Conservation (phyloP, 75 land plant species). For the Sequoia sempervirens region DNA sequence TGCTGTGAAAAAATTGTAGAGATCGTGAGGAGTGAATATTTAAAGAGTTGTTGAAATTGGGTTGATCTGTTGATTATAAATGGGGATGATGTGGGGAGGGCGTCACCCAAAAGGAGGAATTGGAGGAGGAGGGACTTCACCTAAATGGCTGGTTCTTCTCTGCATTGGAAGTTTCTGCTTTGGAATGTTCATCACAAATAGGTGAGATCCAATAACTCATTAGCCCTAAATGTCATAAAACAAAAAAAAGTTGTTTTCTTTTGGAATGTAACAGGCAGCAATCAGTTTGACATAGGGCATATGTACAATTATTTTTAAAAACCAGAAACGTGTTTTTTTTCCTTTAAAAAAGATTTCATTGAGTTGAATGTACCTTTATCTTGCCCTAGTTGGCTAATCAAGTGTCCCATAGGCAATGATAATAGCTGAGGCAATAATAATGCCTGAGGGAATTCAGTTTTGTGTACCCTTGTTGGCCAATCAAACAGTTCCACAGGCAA, state of each 20-base stretch:
- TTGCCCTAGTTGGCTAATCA: background rate
- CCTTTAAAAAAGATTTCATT: background rate
- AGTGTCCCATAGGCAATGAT: background rate
- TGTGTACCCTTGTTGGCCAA: background rate
- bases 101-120: conserved; percentile 12
- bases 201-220: conserved; percentile 18
- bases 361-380: background rate
- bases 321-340: background rate
- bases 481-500: background rate
- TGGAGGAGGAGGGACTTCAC: conserved; percentile 20
- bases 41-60: background rate
- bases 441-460: background rate
- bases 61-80: background rate
- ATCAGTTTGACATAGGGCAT: background rate
- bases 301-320: background rate
- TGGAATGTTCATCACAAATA: conserved; percentile 39
- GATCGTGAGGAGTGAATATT: background rate
- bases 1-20: background rate
- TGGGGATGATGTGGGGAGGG: conserved; percentile 10
- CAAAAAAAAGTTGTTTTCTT: background rate
- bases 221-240: background rate
- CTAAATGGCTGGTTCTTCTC: conserved; percentile 32
- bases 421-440: background rate
- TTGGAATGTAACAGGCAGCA: background rate
- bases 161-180: conserved; percentile 44